Evolutionary conservation across 75 land plant genomes (phyloP), one percentile per base, ranked within the genome.

Genomic region (Selaginella moellendorffii): DNA sequence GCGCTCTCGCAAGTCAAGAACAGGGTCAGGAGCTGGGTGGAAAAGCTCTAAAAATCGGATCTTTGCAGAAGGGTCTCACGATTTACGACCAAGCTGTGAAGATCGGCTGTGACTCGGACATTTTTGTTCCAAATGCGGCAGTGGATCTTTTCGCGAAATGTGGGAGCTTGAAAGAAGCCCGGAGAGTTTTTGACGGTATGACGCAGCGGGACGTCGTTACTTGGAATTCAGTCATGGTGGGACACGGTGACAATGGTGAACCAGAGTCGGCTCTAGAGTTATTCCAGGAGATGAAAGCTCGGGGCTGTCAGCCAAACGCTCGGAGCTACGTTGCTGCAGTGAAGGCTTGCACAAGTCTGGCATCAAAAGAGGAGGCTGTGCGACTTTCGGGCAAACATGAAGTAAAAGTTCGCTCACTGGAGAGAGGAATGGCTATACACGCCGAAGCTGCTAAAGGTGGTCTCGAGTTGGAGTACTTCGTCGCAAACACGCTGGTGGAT

Each of bases 131-230:
- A 28, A 67, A 67, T 17, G 36, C 30, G 21, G 28, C 54, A 2
- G 19, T 67, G 17, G 63, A 60, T 18, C 53, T 67, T 62, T 67
- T 54, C 36, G 24, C n/a, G 20, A 67, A 67, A 58, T 67, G 68
- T 58, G 68, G 68, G 23, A 27, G 63, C 14, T n/a, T 54, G 66
- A 63, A 59, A 28, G 68, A 67, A n/a, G 68, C 66, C 54, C 68
- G 63, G 12, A 19, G 25, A 25, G 62, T 58, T 19, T 67, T 67
- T 27, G 68, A 67, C 25, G 10, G 63, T 8, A 56, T 67, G 29
- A n/a, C 24, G 9, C 19, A 19, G 26, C 25, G 9, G 25, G 27
- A 67, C 27, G 68, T 67, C 2, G 53, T 9, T 29, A 59, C 63
- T 0, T 67, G 68, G 68, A 67, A 26, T 67, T 25, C 26, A 9